These are phyloP conservation scores for Clarireedia hainanense DNA, from an alignment of 2,329 filamentous ascomycete species.

Conservation along the genomic window DNA sequence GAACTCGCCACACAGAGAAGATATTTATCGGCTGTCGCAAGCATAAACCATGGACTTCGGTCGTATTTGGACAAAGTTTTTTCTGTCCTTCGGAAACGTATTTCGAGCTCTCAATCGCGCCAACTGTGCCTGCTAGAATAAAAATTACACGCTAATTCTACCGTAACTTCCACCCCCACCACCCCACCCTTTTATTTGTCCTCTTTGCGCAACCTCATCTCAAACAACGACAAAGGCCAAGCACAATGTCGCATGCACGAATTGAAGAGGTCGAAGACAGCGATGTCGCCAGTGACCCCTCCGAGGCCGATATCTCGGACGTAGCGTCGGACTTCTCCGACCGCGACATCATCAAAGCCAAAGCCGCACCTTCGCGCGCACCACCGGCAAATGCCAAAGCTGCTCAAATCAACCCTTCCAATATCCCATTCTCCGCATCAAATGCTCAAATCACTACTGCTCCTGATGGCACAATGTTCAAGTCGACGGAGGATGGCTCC, in stretches of 20 bases:
- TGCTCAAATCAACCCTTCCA: slow-evolving; percentile 32
- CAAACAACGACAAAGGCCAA: slow-evolving; percentile 11
- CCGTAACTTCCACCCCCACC: slow-evolving; percentile 1
- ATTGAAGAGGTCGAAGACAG: slow-evolving; percentile 90
- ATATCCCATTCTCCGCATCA: slow-evolving; percentile 31
- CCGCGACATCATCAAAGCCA: slow-evolving; percentile 26
- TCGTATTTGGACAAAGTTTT: slow-evolving; percentile 3
- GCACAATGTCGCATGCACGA: slow-evolving; percentile 70
- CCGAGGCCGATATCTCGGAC: slow-evolving; percentile 72
- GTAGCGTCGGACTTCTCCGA: slow-evolving; percentile 51
- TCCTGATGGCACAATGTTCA: slow-evolving; percentile 31
- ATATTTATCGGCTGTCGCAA: not conserved
- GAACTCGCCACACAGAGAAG: too few relatives aligned
- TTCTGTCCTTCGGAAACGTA: not conserved
- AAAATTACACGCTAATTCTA: too few relatives aligned
- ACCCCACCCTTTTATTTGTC: not conserved
- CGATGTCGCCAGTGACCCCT: slow-evolving; percentile 65
- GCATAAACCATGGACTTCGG: slow-evolving; percentile 33
- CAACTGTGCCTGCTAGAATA: slow-evolving; percentile 4
- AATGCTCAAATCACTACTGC: slow-evolving; percentile 31
- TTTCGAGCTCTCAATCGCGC: slow-evolving; percentile 8
- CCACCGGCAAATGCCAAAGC: slow-evolving; percentile 29
- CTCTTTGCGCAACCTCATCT: not conserved
- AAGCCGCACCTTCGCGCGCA: slow-evolving; percentile 17
- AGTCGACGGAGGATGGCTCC: slow-evolving; percentile 38